Base-by-base conservation (phyloP, 495 filamentous ascomycete genomes). In the Hypoxylon intermedium region DNA sequence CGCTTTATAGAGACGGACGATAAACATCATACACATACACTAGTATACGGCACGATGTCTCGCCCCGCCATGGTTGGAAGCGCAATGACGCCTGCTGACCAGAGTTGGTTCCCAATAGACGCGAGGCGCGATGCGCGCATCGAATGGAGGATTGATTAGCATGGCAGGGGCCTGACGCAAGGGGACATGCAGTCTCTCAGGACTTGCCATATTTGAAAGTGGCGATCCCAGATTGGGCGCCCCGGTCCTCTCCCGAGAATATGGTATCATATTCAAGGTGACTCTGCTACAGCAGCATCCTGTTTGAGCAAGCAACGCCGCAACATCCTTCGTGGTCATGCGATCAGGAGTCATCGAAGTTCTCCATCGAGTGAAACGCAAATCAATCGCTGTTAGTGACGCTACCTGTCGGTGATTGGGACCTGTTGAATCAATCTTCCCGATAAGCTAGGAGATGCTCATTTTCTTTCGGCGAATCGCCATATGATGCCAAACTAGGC, bases 261-360 rank as follows among this genome's bases (percentile, higher is more conserved):
- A 65, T 48, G 61, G 61, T 60, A 65, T 51, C 51, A 65, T 56
- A 26, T 28, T 43, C 20, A 33, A 40, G 42, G 40, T 18, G 37
- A 60, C 50, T 54, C 18, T 55, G 37, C 19, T 48, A 34, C 46
- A 52, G 49, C 36, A 57, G 42, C 21, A 52, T 41, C 61, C 51
- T 47, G 55, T 60, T 65, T 57, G 41, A 60, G 62, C 51, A 57
- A 53, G 50, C 45, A 57, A 40, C 9, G 15, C 47, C 51, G 51
- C 46, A 13, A 11, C 7, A 9, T 38, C 34, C 21, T 40, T 42
- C 20, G 16, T 40, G 11, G 21, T 37, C 9, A 40, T 48, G 46
- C 26, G 30, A 34, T 53, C 34, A 30, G 28, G 45, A 21, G 43
- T 31, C 40, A 65, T 52, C 38, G 13, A 52, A 34, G 26, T 12